Conservation (phyloP, 495 filamentous ascomycete species). For the Neurospora sp. region DNA sequence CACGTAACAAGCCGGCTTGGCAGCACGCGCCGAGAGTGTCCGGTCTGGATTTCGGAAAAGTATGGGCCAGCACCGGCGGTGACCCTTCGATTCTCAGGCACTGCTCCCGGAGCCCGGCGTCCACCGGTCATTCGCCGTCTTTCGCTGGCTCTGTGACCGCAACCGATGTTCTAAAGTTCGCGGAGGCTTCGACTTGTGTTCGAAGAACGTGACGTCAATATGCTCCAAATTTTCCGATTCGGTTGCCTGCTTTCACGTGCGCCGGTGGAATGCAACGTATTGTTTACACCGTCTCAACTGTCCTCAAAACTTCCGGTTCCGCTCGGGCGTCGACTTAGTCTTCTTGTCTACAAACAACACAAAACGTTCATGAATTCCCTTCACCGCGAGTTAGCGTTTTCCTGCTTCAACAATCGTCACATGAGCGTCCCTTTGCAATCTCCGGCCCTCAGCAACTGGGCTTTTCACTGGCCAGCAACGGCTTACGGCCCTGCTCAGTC, state of each 20-base stretch:
- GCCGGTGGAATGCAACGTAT: not conserved
- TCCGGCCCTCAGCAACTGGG: not conserved
- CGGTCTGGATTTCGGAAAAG: not conserved
- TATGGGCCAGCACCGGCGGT: not conserved
- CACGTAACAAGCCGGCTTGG: not conserved
- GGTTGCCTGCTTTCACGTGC: not conserved
- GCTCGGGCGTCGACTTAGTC: not conserved
- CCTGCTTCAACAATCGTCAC: not conserved
- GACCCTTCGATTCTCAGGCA: not conserved
- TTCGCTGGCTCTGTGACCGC: not conserved
- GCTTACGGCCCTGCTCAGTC: not conserved
- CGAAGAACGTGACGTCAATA: not conserved
- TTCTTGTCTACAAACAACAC: not conserved
- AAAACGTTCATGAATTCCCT: not conserved
- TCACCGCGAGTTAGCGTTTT: not conserved
- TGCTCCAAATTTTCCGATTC: not conserved
- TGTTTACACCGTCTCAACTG: not conserved
- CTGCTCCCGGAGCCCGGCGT: not conserved
- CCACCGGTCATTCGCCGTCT: not conserved
- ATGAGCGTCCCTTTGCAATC: not conserved
- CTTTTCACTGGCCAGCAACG: not conserved
- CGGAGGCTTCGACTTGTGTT: not conserved
- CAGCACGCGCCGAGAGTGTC: not conserved
- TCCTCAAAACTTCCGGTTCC: not conserved
- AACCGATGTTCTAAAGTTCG: not conserved